Conservation (phyloP, 176 grass and related monocot genomes). For the Avena insularis region DNA sequence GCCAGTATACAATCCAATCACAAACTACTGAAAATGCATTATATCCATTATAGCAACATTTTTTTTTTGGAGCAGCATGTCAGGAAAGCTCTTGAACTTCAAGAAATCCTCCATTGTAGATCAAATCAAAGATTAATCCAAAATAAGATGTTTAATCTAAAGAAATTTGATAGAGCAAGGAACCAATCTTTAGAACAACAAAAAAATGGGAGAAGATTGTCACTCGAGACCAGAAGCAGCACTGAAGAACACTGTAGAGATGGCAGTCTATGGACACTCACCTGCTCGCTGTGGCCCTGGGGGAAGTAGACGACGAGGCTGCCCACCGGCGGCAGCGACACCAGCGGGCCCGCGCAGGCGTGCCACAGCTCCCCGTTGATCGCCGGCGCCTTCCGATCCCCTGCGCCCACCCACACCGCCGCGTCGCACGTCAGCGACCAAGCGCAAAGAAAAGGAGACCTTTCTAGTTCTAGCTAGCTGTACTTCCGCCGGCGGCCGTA, state of each 20-base stretch:
- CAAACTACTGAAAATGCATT: constrained; percentile 14
- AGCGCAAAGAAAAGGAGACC: not conserved
- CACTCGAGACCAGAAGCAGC: not conserved
- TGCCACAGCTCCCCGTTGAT: constrained; percentile 97
- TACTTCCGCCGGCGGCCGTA: constrained; percentile 8
- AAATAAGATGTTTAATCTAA: not conserved
- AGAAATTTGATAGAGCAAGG: not conserved
- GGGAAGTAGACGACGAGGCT: constrained; percentile 99
- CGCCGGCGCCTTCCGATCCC: constrained; percentile 73
- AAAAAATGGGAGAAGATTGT: not conserved
- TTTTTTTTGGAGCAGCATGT: not conserved
- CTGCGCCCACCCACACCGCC: constrained; percentile 39
- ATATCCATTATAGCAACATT: not conserved
- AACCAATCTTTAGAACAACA: not conserved
- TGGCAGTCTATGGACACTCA: constrained; percentile 5
- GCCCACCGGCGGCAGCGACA: constrained; percentile 89
- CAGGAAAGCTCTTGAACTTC: not conserved
- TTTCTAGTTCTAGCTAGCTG: not conserved
- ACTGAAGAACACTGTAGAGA: too few species aligned
- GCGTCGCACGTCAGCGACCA: constrained; percentile 32
- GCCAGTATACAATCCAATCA: constrained; percentile 24
- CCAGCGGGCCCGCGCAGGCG: constrained; percentile 95
- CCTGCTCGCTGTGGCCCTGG: constrained; percentile 99
- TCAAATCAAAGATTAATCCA: not conserved
- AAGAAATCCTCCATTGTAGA: not conserved